Percentiles rank a stretch among this genome's conserved stretches.
These are phyloP conservation scores for Arthrobotrys pseudoclavata DNA, from an alignment of 2,329 filamentous ascomycete species.

Conservation along the genomic window DNA sequence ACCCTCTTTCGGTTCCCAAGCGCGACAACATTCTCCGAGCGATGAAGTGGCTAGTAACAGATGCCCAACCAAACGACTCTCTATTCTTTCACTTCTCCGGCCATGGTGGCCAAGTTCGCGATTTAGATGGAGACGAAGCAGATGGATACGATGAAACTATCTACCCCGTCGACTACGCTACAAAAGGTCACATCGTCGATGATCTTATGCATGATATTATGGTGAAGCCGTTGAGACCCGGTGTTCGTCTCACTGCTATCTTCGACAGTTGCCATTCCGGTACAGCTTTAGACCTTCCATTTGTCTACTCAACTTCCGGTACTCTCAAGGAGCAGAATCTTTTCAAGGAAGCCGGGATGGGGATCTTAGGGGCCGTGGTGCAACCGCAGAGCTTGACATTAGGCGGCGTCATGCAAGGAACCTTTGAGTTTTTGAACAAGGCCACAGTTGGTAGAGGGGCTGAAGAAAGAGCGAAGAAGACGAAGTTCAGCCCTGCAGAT, in stretches of 20 bases:
- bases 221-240: slow-evolving; percentile 72
- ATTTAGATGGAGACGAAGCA: slow-evolving; percentile 83
- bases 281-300: slow-evolving; percentile 76
- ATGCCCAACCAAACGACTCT: slow-evolving; percentile 90
- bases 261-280: slow-evolving; percentile 78
- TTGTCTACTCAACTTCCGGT: slow-evolving; percentile 78
- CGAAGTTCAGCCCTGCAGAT: slow-evolving; percentile 58
- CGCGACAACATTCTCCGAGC: slow-evolving; percentile 94
- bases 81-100: slow-evolving; percentile 98
- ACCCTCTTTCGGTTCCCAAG: slow-evolving; percentile 95
- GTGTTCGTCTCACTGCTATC: slow-evolving; percentile 74
- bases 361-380: slow-evolving; percentile 70
- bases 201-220: slow-evolving; percentile 86
- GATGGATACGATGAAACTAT: slow-evolving; percentile 88
- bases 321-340: slow-evolving; percentile 78
- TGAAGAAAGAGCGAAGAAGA: slow-evolving; percentile 56
- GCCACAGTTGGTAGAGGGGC: slow-evolving; percentile 51
- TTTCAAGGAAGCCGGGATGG: slow-evolving; percentile 77
- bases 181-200: slow-evolving; percentile 84
- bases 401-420: slow-evolving; percentile 57
- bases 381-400: slow-evolving; percentile 46
- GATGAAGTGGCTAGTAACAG: slow-evolving; percentile 98
- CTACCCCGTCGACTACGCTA: slow-evolving; percentile 84
- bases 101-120: slow-evolving; percentile 79
- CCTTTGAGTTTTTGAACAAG: slow-evolving; percentile 57